These are phyloP conservation scores for Cladosporium sp. DNA, from an alignment of 2,329 filamentous ascomycete species.

Conservation along the genomic window DNA sequence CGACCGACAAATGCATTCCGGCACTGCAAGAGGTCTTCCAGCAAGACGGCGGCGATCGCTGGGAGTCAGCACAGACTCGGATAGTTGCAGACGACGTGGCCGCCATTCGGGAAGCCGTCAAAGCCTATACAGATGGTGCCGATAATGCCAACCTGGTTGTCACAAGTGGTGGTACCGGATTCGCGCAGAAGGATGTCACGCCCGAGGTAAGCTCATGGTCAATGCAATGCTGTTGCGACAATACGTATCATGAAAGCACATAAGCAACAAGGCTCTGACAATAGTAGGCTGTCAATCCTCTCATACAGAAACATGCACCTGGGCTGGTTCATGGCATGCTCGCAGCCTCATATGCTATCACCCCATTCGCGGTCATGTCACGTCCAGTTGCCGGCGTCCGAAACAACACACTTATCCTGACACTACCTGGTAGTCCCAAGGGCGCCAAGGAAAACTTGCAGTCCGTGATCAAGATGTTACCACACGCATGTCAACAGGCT, in stretches of 20 bases:
- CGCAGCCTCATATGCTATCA: conserved; percentile 76
- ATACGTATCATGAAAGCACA: background rate
- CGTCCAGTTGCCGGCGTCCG: conserved; percentile 87
- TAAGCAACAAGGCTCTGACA: background rate
- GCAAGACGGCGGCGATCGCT: conserved; percentile 65
- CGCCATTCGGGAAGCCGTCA: conserved; percentile 73
- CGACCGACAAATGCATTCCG: conserved; percentile 71
- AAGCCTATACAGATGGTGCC: conserved; percentile 68
- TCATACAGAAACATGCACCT: conserved; percentile 82
- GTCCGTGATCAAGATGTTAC: conserved; percentile 82
- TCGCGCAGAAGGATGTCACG: conserved; percentile 79
- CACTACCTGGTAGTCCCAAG: conserved; percentile 91
- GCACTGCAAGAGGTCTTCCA: conserved; percentile 69
- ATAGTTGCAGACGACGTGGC: conserved; percentile 78
- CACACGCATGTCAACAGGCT: conserved; percentile 91
- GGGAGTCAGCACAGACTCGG: conserved; percentile 66
- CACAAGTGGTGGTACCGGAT: conserved; percentile 91
- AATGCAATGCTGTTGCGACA: background rate
- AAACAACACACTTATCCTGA: conserved; percentile 78
- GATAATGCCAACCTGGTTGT: conserved; percentile 70
- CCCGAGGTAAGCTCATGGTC: conserved; percentile 66
- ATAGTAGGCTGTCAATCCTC: conserved; percentile 68
- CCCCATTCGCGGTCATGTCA: conserved; percentile 96
- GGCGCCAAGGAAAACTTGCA: conserved; percentile 92
- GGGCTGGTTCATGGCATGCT: conserved; percentile 97